phyloP scores from a whole-genome alignment of 768 basidiomycete genomes.

The Guyanaporus albipodus region DNA sequence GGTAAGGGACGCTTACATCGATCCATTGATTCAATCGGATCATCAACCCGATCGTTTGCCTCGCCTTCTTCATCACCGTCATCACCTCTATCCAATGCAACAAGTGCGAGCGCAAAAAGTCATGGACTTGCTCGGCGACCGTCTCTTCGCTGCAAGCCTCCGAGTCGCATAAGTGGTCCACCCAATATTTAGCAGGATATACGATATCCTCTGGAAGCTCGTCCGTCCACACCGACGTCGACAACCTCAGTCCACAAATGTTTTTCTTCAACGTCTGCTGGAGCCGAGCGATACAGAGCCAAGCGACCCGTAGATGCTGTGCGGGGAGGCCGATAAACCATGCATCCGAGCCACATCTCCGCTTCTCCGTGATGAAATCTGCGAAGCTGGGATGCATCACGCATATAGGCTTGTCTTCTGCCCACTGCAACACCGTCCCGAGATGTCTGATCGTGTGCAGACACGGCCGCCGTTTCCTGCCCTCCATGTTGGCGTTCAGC shows the following conservation, averaged over 20 bases:
- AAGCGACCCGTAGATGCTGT: conserved; percentile 22
- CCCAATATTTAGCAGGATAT: conserved; percentile 27
- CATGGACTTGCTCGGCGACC: conserved; percentile 13
- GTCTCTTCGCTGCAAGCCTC: background rate
- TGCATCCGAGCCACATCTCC: conserved; percentile 25
- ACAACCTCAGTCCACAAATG: conserved; percentile 21
- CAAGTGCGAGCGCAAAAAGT: conserved; percentile 25
- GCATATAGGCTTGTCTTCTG: conserved; percentile 24
- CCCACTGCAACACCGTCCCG: conserved; percentile 27
- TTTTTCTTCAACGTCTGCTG: conserved; percentile 22
- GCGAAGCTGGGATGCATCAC: conserved; percentile 33
- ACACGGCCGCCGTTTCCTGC: conserved; percentile 21
- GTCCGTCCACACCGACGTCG: conserved; percentile 10
- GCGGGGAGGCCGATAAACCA: conserved; percentile 28
- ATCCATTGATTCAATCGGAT: conserved; percentile 26
- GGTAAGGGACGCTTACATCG: conserved; percentile 12
- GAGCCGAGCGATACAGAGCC: conserved; percentile 22
- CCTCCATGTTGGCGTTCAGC: conserved; percentile 17
- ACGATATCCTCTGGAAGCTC: conserved; percentile 24
- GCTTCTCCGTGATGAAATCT: conserved; percentile 32
- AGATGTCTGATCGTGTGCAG: conserved; percentile 29
- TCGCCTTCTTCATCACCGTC: conserved; percentile 28
- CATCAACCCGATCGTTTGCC: conserved; percentile 30
- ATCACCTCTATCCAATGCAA: conserved; percentile 35
- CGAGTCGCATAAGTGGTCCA: conserved; percentile 27